Evolutionary conservation across 139 green algal genomes (phyloP).

Genomic region (Picochlorum sp.): DNA sequence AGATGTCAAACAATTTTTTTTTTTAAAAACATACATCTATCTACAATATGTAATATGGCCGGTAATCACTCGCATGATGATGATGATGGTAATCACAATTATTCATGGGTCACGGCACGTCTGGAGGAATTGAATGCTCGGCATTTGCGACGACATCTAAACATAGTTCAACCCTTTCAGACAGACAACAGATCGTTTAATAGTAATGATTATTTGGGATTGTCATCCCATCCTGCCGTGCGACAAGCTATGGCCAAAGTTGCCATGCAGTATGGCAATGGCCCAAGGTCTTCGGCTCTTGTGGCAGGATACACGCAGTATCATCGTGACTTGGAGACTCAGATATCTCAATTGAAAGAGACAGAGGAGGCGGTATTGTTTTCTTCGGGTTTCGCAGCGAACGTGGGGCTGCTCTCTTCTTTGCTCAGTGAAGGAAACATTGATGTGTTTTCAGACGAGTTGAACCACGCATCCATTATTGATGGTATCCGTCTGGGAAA

Average conservation of each 20-base stretch:
- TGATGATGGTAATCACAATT: too few relatives aligned
- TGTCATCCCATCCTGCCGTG: conserved; percentile 74
- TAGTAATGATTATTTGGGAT: conserved; percentile 90
- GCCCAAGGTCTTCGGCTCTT: conserved; percentile 39
- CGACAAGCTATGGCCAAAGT: conserved; percentile 44
- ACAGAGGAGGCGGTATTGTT: conserved; percentile 76
- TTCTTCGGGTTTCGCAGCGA: conserved; percentile 85
- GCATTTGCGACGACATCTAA: background rate
- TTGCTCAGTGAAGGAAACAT: conserved; percentile 31
- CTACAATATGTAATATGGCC: too few relatives aligned
- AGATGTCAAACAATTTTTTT: too few relatives aligned
- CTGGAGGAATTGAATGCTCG: conserved; percentile 30
- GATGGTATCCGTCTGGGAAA: conserved; percentile 66
- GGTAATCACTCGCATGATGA: too few relatives aligned
- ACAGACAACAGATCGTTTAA: background rate
- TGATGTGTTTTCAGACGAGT: conserved; percentile 77
- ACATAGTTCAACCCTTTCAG: background rate
- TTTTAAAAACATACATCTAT: too few relatives aligned
- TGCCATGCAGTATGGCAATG: conserved; percentile 24
- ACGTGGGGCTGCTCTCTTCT: conserved; percentile 59
- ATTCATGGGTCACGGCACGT: conserved; percentile 5
- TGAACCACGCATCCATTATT: conserved; percentile 97
- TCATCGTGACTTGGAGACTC: conserved; percentile 74
- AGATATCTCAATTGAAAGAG: conserved; percentile 72
- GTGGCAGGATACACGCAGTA: conserved; percentile 75